phyloP scores from a whole-genome alignment of 2,329 filamentous ascomycete genomes.

The Xylaria sp. region DNA sequence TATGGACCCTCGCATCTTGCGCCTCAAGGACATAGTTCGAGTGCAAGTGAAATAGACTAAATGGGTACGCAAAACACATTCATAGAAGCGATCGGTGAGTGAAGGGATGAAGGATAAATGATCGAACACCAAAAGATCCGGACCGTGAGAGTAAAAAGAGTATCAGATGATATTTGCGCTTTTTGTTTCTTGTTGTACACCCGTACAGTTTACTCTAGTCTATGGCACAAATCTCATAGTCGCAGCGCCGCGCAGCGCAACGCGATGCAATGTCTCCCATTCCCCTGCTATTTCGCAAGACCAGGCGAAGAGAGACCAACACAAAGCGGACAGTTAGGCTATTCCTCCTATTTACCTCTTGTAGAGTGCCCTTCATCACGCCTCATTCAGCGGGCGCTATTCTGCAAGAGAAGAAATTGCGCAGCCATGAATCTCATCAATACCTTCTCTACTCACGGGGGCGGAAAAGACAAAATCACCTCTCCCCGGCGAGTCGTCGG shows the following conservation, averaged over 20 bases:
- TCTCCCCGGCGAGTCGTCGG: slow-evolving; percentile 79
- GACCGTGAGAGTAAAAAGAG: too few relatives aligned
- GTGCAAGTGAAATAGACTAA: too few relatives aligned
- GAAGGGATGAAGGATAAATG: too few relatives aligned
- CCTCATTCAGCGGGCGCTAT: background rate
- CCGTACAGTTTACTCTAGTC: slow-evolving; percentile 12
- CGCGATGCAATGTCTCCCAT: background rate
- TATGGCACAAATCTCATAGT: slow-evolving; percentile 19
- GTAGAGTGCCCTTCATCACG: background rate
- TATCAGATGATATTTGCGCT: background rate
- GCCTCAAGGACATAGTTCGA: background rate
- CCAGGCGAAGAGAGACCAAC: background rate
- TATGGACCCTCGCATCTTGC: background rate
- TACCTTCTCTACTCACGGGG: background rate
- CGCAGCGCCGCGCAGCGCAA: background rate
- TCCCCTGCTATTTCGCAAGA: background rate
- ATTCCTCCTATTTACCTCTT: background rate
- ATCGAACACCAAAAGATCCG: too few relatives aligned
- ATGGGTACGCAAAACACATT: too few relatives aligned
- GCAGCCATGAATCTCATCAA: background rate
- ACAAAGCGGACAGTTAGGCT: background rate
- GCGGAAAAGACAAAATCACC: slow-evolving; percentile 38
- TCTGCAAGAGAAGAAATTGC: background rate
- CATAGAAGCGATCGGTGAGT: too few relatives aligned
- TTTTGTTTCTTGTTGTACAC: slow-evolving; percentile 13